Conservation (phyloP, 2,329 filamentous ascomycete genomes). For the Colletotrichum simmondsii region DNA sequence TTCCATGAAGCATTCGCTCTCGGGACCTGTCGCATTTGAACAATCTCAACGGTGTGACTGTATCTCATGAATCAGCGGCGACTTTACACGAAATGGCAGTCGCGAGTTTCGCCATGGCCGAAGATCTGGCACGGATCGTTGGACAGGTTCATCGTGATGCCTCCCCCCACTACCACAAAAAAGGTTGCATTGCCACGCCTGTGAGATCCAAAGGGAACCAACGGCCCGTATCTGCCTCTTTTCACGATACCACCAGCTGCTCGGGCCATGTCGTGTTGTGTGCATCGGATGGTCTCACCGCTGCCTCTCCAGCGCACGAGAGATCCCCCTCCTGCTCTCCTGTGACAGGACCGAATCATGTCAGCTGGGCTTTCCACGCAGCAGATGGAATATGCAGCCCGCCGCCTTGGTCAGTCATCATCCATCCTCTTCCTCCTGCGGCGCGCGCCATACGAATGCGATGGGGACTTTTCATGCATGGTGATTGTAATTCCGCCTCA, state of each 20-base stretch:
- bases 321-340: slow-evolving; percentile 5
- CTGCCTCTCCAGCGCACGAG: slow-evolving; percentile 2
- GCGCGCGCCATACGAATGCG: slow-evolving; percentile 13
- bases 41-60: background rate
- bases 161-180: background rate
- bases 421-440: slow-evolving; percentile 9
- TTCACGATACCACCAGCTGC: background rate
- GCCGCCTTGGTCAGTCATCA: slow-evolving; percentile 22
- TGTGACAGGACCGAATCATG: background rate
- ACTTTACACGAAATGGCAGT: background rate
- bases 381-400: slow-evolving; percentile 3
- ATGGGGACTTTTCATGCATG: slow-evolving; percentile 6
- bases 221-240: background rate
- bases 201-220: background rate
- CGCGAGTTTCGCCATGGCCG: background rate
- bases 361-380: slow-evolving; percentile 7
- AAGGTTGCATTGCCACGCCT: slow-evolving; percentile 17
- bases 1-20: background rate
- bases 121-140: background rate
- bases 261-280: background rate
- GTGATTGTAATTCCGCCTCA: slow-evolving; percentile 9
- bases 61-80: background rate
- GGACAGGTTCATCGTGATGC: slow-evolving; percentile 15
- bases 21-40: background rate
- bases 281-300: slow-evolving; percentile 18